Evolutionary conservation across 768 basidiomycete genomes (phyloP).

Genomic region (Trametes coccinea): DNA sequence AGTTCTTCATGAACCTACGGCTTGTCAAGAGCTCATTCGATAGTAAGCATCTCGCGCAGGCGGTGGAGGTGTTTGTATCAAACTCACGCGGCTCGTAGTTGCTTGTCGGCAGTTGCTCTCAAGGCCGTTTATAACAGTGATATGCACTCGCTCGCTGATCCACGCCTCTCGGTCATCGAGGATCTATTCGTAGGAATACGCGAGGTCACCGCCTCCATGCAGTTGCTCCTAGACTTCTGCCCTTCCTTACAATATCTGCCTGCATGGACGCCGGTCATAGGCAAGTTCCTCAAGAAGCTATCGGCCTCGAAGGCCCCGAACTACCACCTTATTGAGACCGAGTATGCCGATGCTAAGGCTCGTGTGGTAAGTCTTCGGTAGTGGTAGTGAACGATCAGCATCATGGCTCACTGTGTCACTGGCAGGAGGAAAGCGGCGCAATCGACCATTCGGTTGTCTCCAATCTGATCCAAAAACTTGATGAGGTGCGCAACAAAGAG

Average conservation of each 20-base stretch:
- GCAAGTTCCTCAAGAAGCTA: not conserved
- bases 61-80: not conserved
- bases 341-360: not conserved
- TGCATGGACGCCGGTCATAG: not conserved
- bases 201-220: not conserved
- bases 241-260: constrained; percentile 1
- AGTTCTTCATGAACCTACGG: constrained; percentile 4
- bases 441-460: not conserved
- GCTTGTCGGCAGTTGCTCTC: constrained; percentile 1
- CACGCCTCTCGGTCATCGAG: constrained; percentile 18
- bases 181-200: constrained; percentile 2
- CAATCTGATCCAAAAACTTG: not conserved
- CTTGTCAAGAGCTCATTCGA: not conserved
- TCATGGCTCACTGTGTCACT: not conserved
- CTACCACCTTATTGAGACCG: not conserved
- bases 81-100: not conserved
- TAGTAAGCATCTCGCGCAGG: not conserved
- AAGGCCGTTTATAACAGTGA: constrained; percentile 3
- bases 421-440: not conserved
- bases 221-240: constrained; percentile 1
- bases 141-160: constrained; percentile 5
- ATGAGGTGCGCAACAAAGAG: not conserved
- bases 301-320: not conserved
- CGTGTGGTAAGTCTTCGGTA: not conserved
- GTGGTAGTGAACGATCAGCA: too few relatives aligned